These are phyloP conservation scores for Maudiozyma barnettii DNA, from an alignment of 805 yeast species.

Conservation along the genomic window DNA sequence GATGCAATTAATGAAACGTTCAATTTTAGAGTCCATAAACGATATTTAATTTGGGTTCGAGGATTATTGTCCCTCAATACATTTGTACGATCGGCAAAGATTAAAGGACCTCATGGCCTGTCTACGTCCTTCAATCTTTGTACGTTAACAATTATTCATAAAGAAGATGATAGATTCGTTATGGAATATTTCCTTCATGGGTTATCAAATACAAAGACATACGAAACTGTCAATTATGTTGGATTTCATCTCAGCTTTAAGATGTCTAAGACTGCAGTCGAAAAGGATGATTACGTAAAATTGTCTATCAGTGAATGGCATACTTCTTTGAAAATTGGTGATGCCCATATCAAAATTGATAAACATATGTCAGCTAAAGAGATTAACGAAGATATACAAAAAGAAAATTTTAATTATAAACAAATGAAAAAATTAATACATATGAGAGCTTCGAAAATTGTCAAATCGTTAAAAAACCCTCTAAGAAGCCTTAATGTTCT, in stretches of 20 bases:
- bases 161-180: slow-evolving; percentile 8
- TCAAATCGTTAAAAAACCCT: slow-evolving; percentile 2
- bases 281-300: slow-evolving; percentile 1
- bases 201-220: slow-evolving; percentile 6
- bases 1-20: slow-evolving; percentile 4
- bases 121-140: slow-evolving; percentile 9
- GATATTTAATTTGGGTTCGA: slow-evolving; percentile 6
- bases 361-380: neutral
- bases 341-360: slow-evolving; percentile 10
- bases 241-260: slow-evolving; percentile 12
- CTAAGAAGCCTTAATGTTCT: slow-evolving; percentile 14
- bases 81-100: slow-evolving; percentile 7
- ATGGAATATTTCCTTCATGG: slow-evolving; percentile 17
- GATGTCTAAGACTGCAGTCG: slow-evolving; percentile 2
- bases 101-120: slow-evolving; percentile 6
- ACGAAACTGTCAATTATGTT: slow-evolving; percentile 13
- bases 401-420: neutral
- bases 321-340: slow-evolving; percentile 14
- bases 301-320: slow-evolving; percentile 13
- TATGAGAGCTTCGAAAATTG: neutral
- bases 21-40: slow-evolving; percentile 7
- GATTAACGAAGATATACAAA: neutral
- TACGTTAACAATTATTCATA: slow-evolving; percentile 12
- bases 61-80: slow-evolving; percentile 11
- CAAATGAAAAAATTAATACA: neutral